Base-by-base conservation (phyloP, 2,329 filamentous ascomycete genomes). In the Botryotinia convoluta region DNA sequence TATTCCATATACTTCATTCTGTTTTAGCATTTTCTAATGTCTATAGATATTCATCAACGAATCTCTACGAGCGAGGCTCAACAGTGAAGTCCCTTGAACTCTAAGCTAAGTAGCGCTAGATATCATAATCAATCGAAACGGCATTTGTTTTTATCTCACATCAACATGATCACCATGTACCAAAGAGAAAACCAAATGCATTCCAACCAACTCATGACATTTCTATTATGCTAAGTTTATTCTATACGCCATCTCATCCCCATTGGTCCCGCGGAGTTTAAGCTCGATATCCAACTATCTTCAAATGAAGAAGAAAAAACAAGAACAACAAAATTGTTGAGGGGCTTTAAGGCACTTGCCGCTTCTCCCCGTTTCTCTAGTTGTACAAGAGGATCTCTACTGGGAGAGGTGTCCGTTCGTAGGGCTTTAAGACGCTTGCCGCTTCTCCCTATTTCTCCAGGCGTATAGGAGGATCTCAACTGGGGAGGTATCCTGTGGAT, bases 371-470 rank as follows among this genome's bases (percentile, higher is more conserved):
- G 14, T n/a, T 62, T 62, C 60, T 62, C 60, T 16, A 26, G 26
- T 7, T 10, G 48, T n/a, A 6, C 1, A 39, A 37, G 60, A 62
- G 60, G 35, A 62, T 62, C 60, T 62, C 37, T 62, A 39, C 37
- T 62, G 51, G 60, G 60, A 62, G 37, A 62, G 60, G 60, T 62
- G 6, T 62, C 60, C 44, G 20, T 45, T 45, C 44, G 44, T 45
- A 45, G 39, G 61, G 39, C 62, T 64, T 64, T 22, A 64, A 64
- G 42, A 4, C 12, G 44, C 9, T 45, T 64, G 10, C 14, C 35
- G 60, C 60, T 62, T 62, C 60, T 62, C 60, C 60, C 60, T 10
- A n/a, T n/a, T 62, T 62, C 60, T 62, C 60, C 22, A 26, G 51
- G 3, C 10, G 51, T 54, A 7, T 9, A 42, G 26, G 60, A 62